Evolutionary conservation across 2,329 filamentous ascomycete species (phyloP), one percentile per base, ranked within the genome.

Genomic region (Emergomyces orientalis): DNA sequence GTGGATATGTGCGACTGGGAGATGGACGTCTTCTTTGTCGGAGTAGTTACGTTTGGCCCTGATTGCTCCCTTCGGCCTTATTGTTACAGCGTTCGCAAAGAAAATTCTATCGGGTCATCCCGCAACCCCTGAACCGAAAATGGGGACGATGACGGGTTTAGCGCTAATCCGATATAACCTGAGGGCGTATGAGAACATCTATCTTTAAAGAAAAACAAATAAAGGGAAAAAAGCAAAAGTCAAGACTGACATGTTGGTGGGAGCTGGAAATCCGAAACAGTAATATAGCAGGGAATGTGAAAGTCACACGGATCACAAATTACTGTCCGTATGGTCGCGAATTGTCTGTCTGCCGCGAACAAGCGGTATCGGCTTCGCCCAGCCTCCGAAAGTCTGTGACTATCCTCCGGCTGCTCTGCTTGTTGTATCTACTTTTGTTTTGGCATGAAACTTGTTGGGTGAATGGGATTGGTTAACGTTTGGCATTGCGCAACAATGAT

Each of bases 1-100:
- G 59, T 63, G 59, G 60, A 57, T 52, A 60, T 65, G 64, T 64
- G 63, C 63, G 63, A 65, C 51, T 60, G 25, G 61, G 51, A 57
- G 57, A 61, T 64, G 64, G 54, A 64, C 61, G 30, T 56, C 60
- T 52, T 60, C 39, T 61, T 59, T 62, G 62, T 62, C 54, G 61
- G 62, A 62, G 59, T 62, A 47, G 52, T 57, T 52, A 56, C 56
- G 34, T 32, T 51, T 19, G 52, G 45, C 34, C 17, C 47, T 57
- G n/a, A 57, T 47, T 52, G 55, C 60, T 54, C 22, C 56, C 22
- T 55, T 56, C 55, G 17, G 39, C 27, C 56, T 45, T 32, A 8
- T 59, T 47, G 30, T 47, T 32, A 27, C 39, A 47, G 30, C 22
- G 56, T 30, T 34, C 41, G 19, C 56, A 59, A n/a, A 59, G 27